A percentile compares a stretch with the other conserved stretches of the same genome.
Conservation (phyloP, 495 filamentous ascomycete species). For the Penicillium maclennaniae region DNA sequence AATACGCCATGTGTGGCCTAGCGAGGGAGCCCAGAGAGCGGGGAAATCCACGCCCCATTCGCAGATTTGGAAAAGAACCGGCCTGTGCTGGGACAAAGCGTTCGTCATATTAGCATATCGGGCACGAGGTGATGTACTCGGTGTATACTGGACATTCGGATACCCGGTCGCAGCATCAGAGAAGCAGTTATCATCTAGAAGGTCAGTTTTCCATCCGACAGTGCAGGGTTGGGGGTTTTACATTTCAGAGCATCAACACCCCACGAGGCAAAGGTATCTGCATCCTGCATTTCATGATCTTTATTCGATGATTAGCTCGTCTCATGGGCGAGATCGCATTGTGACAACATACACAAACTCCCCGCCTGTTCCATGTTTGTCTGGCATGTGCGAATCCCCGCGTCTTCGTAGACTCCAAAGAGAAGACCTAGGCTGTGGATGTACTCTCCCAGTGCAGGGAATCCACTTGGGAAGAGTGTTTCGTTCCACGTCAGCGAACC, state of each 20-base stretch:
- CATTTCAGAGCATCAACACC: constrained; percentile 46
- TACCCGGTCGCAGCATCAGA: constrained; percentile 36
- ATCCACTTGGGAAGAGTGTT: constrained; percentile 48
- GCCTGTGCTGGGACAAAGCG: constrained; percentile 23
- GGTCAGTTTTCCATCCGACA: neutral
- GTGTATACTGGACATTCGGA: constrained; percentile 38
- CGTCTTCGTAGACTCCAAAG: constrained; percentile 56
- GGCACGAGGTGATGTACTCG: constrained; percentile 24
- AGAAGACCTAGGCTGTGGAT: constrained; percentile 46
- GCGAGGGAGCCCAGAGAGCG: constrained; percentile 43
- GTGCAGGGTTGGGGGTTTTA: neutral
- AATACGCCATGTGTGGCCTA: constrained; percentile 51
- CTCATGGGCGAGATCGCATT: neutral
- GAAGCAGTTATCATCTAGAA: constrained; percentile 49
- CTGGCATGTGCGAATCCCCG: constrained; percentile 35
- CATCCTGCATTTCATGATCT: constrained; percentile 45
- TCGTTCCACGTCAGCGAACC: constrained; percentile 52
- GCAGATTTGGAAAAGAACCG: constrained; percentile 48
- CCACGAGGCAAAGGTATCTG: constrained; percentile 41
- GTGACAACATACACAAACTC: constrained; percentile 24
- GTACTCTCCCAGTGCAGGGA: constrained; percentile 45
- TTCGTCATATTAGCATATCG: constrained; percentile 35
- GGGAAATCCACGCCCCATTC: constrained; percentile 52
- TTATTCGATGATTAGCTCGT: constrained; percentile 12
- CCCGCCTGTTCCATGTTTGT: constrained; percentile 26